Base-by-base conservation (phyloP, 2,329 filamentous ascomycete species). In the Leptographium wingfieldii region DNA sequence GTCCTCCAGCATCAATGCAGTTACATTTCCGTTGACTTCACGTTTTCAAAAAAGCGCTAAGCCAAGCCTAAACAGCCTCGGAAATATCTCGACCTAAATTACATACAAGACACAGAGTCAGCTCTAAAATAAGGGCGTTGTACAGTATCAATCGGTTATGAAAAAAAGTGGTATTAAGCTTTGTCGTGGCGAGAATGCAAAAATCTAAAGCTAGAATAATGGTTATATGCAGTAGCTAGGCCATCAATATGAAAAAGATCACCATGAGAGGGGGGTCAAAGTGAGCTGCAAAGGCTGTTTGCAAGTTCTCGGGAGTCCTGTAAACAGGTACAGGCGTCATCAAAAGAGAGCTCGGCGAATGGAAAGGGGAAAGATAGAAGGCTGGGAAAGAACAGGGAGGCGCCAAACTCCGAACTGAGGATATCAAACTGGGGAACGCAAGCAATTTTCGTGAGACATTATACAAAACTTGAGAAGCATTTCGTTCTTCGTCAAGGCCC, bases 361-460 rank as follows among this genome's bases (percentile, higher is more conserved):
- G 33, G 29, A 48, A 59, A 53, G 29, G 55, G 56, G 31, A 60
- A 55, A 60, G 16, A 55, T 27, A 22, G 6, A 27, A 40, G 33
- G n/a, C 19, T 29, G 27, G 35, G 31, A 35, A 40, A 16, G 11
- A n/a, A 51, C 49, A 33, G 49, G 31, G 25, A 53, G 59, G 63
- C 61, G 65, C 65, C 66, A 59, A 69, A 69, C 67, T 67, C 68
- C 68, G 61, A 64, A 64, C 63, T 62, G 35, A 64, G 57, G 46
- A 68, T 67, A 65, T 65, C 64, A 63, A 66, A 65, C 60, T 63
- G 62, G 62, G 65, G 40, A 64, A 58, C 48, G 49, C 49, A 63
- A 54, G 64, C 60, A 62, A 58, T 56, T 67, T 69, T 52, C 68
- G 63, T 69, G 67, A 68, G 65, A 68, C 68, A 67, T 71, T 65